Conservation (phyloP, 2,329 filamentous ascomycete genomes). For the Periconia macrospinosa region DNA sequence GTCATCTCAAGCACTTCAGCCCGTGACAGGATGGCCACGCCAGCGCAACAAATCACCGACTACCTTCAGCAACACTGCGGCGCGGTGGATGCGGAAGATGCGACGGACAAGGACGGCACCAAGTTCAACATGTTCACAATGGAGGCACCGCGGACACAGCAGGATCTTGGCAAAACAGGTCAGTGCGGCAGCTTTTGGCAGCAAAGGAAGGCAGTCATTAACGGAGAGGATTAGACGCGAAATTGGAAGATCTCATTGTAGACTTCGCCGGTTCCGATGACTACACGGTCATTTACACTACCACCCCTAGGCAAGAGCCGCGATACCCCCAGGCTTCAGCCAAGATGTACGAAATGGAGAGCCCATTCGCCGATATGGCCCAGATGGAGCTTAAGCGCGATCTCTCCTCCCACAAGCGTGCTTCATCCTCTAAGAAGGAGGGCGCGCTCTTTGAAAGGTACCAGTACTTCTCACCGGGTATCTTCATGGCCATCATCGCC, state of each 20-base stretch:
- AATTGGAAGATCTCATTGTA: slow-evolving; percentile 24
- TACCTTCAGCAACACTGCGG: slow-evolving; percentile 53
- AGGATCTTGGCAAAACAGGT: neutral
- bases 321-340: slow-evolving; percentile 24
- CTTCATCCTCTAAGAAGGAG: slow-evolving; percentile 21
- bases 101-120: neutral
- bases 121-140: neutral
- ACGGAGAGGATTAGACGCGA: slow-evolving; percentile 22
- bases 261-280: slow-evolving; percentile 49
- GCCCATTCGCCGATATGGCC: slow-evolving; percentile 63
- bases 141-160: neutral
- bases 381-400: slow-evolving; percentile 77
- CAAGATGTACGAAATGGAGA: slow-evolving; percentile 63
- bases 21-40: slow-evolving; percentile 41
- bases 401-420: slow-evolving; percentile 40
- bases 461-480: slow-evolving; percentile 86
- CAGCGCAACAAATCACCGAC: slow-evolving; percentile 2
- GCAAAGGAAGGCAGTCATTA: neutral
- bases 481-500: slow-evolving; percentile 84
- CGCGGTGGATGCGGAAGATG: slow-evolving; percentile 39
- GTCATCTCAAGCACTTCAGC: slow-evolving; percentile 47
- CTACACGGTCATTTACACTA: slow-evolving; percentile 77
- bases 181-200: neutral
- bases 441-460: slow-evolving; percentile 80
- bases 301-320: slow-evolving; percentile 55